A percentile compares a stretch with the other conserved stretches of the same genome.
These are phyloP conservation scores for Euphrasia confusa DNA, from an alignment of 257 asterid species.

Conservation along the genomic window DNA sequence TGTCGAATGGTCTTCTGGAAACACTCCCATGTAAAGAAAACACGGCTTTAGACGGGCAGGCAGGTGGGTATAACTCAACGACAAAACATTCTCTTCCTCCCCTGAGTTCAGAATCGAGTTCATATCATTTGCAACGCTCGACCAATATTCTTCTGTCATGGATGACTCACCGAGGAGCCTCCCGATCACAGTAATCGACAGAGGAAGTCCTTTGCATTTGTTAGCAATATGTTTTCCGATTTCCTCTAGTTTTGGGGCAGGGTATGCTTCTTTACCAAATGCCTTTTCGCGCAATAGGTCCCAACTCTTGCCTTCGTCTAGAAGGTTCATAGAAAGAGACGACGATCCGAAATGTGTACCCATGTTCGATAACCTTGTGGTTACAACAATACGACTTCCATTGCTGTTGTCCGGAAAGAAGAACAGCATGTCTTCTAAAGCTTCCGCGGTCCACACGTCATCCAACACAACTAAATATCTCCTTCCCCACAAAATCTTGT, in stretches of 20 bases:
- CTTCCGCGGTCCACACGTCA: slow-evolving; percentile 20
- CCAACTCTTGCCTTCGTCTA: not conserved
- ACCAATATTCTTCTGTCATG: not conserved
- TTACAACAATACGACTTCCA: not conserved
- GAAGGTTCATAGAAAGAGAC: not conserved
- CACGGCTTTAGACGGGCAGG: not conserved
- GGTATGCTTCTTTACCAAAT: too few species aligned
- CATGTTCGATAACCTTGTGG: not conserved
- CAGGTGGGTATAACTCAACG: not conserved
- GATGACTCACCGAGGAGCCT: too few species aligned
- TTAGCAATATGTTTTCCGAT: not conserved
- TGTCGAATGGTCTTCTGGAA: not conserved
- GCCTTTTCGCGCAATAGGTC: not conserved
- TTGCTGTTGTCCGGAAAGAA: not conserved
- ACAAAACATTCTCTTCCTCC: too few species aligned
- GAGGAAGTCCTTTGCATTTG: not conserved
- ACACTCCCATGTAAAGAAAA: slow-evolving; percentile 20
- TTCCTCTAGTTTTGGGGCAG: not conserved
- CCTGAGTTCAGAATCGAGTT: not conserved
- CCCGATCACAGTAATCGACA: not conserved
- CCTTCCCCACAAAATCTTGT: slow-evolving; percentile 8
- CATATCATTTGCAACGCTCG: too few species aligned
- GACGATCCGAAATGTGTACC: not conserved
- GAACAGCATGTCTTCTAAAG: not conserved
- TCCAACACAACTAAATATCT: slow-evolving; percentile 23